Percentiles rank a stretch among this genome's conserved stretches.
Conservation (phyloP, 148 eudicot species). For the Persicaria tinctoria region DNA sequence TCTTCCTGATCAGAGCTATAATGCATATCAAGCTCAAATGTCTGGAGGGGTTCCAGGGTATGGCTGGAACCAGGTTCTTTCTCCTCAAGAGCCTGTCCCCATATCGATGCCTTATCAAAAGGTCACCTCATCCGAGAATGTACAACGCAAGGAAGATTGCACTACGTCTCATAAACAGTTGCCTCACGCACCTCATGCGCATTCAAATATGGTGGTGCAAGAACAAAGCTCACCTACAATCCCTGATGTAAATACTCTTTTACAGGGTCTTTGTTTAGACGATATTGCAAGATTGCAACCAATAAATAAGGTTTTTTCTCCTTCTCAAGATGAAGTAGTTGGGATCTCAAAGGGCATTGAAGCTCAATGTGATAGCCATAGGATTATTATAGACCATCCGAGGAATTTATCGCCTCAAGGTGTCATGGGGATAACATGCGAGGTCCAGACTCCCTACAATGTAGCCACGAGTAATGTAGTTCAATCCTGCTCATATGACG, state of each 20-base stretch:
- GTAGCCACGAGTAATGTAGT: neutral
- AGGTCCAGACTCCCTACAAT: neutral
- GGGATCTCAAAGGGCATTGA: conserved; percentile 7
- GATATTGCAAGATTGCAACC: conserved; percentile 34
- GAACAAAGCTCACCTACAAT: conserved; percentile 32
- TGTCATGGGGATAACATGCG: conserved; percentile 2
- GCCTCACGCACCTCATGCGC: conserved; percentile 96
- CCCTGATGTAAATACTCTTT: conserved; percentile 36
- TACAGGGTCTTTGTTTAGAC: conserved; percentile 51
- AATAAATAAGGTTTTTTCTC: conserved; percentile 17
- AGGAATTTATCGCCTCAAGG: neutral
- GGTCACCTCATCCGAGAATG: conserved; percentile 22
- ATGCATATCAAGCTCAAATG: conserved; percentile 43
- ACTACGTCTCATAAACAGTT: conserved; percentile 74
- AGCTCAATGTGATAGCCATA: neutral
- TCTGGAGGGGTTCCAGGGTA: conserved; percentile 38
- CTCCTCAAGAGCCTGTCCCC: conserved; percentile 39
- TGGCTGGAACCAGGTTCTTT: conserved; percentile 55
- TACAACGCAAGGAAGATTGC: conserved; percentile 41
- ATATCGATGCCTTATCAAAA: conserved; percentile 37
- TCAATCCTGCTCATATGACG: conserved; percentile 19
- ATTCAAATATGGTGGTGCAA: conserved; percentile 68
- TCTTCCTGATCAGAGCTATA: conserved; percentile 44
- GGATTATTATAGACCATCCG: conserved; percentile 14
- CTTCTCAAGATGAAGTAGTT: conserved; percentile 14